These are phyloP conservation scores for Lipomyces anomalus DNA, from an alignment of 805 yeast species.

Conservation along the genomic window DNA sequence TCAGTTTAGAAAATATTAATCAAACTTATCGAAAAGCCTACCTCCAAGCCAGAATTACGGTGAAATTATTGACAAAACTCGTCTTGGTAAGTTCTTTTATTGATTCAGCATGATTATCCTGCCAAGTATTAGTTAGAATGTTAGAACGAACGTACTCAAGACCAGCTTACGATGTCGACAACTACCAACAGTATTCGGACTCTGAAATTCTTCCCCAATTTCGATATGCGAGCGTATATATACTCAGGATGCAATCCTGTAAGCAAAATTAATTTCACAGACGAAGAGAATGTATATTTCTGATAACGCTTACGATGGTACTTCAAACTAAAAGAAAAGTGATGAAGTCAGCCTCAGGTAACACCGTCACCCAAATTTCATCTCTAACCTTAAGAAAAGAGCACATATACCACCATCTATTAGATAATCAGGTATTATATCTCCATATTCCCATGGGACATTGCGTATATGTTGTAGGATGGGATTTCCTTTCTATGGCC, in stretches of 20 bases:
- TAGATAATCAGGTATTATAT: constrained; percentile 36
- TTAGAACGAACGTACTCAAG: neutral
- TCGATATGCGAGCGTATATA: constrained; percentile 34
- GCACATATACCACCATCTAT: constrained; percentile 34
- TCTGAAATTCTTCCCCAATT: constrained; percentile 32
- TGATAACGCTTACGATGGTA: constrained; percentile 21
- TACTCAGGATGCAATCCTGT: constrained; percentile 38
- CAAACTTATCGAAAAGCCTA: constrained; percentile 8
- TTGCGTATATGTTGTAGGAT: constrained; percentile 23
- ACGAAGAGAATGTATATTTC: neutral
- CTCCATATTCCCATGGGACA: constrained; percentile 30
- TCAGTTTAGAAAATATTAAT: neutral
- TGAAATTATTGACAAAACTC: constrained; percentile 30
- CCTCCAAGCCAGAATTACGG: constrained; percentile 36
- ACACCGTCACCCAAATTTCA: neutral
- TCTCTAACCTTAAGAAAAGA: constrained; percentile 31
- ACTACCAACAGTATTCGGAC: constrained; percentile 35
- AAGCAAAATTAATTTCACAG: neutral
- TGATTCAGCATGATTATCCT: constrained; percentile 34
- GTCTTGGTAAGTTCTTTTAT: constrained; percentile 34
- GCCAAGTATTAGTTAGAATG: neutral
- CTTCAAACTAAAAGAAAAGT: constrained; percentile 11
- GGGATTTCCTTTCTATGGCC: constrained; percentile 25
- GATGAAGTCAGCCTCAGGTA: neutral
- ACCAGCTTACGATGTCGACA: constrained; percentile 31